Evolutionary conservation across 768 basidiomycete species (phyloP).

Genomic region (Hortiboletus campestris): DNA sequence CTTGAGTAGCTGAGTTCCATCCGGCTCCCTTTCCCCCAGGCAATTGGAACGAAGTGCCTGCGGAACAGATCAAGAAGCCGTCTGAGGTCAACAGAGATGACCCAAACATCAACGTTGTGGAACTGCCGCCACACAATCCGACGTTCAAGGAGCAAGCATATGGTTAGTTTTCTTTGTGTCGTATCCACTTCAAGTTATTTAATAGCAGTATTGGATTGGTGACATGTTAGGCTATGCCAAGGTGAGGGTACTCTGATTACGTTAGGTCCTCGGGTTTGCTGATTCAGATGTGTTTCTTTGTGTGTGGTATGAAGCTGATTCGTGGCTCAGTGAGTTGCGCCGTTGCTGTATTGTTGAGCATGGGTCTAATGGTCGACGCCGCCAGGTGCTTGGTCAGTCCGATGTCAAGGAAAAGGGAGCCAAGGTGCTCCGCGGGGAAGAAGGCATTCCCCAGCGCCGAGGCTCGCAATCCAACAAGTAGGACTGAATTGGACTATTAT

Average conservation of each 20-base stretch:
- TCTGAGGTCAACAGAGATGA: conserved; percentile 28
- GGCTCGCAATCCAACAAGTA: conserved; percentile 25
- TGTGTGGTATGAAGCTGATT: conserved; percentile 18
- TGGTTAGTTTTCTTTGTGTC: conserved; percentile 35
- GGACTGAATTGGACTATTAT: background rate
- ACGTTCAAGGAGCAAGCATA: conserved; percentile 62
- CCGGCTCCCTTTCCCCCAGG: conserved; percentile 37
- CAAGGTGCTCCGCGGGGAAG: conserved; percentile 51
- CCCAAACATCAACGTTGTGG: conserved; percentile 25
- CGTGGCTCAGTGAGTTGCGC: conserved; percentile 28
- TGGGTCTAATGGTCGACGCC: background rate
- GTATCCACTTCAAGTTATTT: background rate
- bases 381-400: conserved; percentile 32
- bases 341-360: conserved; percentile 2
- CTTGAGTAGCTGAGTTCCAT: background rate
- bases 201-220: background rate
- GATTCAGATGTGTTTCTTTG: background rate
- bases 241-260: conserved; percentile 16
- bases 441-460: conserved; percentile 31
- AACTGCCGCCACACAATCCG: conserved; percentile 27
- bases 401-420: conserved; percentile 52
- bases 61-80: conserved; percentile 26
- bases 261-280: background rate
- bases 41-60: conserved; percentile 34
- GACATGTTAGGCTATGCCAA: conserved; percentile 29